Evolutionary conservation across 139 green algal genomes (phyloP), one percentile per base, ranked within the genome.

Genomic region (Tetradesmus lagerheimii): DNA sequence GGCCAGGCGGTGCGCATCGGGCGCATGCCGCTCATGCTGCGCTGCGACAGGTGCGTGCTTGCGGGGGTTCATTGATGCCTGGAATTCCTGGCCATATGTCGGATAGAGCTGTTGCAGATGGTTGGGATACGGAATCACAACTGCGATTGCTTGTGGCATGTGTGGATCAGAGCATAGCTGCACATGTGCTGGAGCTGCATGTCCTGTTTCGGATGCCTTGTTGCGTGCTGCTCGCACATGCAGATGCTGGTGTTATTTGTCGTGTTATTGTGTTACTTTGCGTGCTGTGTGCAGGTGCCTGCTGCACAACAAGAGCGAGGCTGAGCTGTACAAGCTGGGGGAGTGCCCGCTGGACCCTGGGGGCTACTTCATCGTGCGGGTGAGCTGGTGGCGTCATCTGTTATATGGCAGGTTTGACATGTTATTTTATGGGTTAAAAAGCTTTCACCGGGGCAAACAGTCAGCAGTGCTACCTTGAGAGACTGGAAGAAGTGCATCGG

Each of bases 311-410:
- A 98, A 98, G 91, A 94, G 83, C 64, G 97, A 99, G 89, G 86
- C 93, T 12, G 93, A 99, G 94, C 95, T 99, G 90, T 96, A 97
- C 23, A 88, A 92, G 47, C 93, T 99, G 84, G 96, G 94, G 0
- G 98, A 99, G 94, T 99, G 98, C 91, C 98, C 98, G 0, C 94
- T 99, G 81, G 98, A 99, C 91, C 97, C 98, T 1, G 98, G 98
- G 0, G 98, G 98, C 37, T 99, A 99, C 94, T 99, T 99, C 88
- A 95, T 99, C 12, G 96, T 99, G 31, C 94, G 95, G 89, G 96
- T 92, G n/a, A 45, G 89, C 83, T 8, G 84, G 29, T 18, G 75
- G 81, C 14, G n/a, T 31, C 11, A 37, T 12, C 4, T 34, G 29
- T 76, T 31, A 1, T n/a, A n/a, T n/a, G n/a, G n/a, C n/a, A n/a